Evolutionary conservation across 345 rosid species (phyloP), one percentile per base, ranked within the genome.

Genomic region (Brassica cretica): DNA sequence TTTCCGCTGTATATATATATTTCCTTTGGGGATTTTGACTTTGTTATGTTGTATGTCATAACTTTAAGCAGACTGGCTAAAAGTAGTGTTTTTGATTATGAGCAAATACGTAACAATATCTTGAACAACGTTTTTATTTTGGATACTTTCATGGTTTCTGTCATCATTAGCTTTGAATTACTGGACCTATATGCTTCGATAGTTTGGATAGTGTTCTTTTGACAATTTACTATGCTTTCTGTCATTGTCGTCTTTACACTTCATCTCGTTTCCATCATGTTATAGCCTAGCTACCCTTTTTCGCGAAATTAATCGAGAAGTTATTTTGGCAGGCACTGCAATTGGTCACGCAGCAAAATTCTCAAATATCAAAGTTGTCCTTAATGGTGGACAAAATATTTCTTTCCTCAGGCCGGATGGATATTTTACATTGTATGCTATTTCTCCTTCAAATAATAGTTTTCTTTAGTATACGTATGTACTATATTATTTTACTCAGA

Each of bases 341-440:
- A 80, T 89, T 84, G 91, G 89, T 63, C 73, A 78, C 55, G 80
- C 87, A 5, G 94, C 93, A 73, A 91, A 88, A 82, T 68, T 84
- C 76, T 88, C 98, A 18, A 89, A 88, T 72, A 84, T 85, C 75
- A 90, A 91, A 86, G 94, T 93, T 80, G 53, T 91, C 24, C 96
- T 95, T 75, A 89, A 91, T 78, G 98, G 96, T 76, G 98, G 97
- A 81, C 89, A 87, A 70, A 77, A 49, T 24, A 73, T 86, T 79
- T 91, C 96, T 68, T 95, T 86, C 83, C 86, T 88, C 77, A 90
- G 92, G 84, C 99, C 94, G 1, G 97, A 95, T 85, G 99, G 99
- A 88, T 93, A 89, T 79, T 95, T 95, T 78, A 89, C 98, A 71
- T 95, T 95, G 98, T 93, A 93, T 85, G 84, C 88, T 85, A 58